Conservation (phyloP, 2,329 filamentous ascomycete genomes). For the Exophiala spinifera region DNA sequence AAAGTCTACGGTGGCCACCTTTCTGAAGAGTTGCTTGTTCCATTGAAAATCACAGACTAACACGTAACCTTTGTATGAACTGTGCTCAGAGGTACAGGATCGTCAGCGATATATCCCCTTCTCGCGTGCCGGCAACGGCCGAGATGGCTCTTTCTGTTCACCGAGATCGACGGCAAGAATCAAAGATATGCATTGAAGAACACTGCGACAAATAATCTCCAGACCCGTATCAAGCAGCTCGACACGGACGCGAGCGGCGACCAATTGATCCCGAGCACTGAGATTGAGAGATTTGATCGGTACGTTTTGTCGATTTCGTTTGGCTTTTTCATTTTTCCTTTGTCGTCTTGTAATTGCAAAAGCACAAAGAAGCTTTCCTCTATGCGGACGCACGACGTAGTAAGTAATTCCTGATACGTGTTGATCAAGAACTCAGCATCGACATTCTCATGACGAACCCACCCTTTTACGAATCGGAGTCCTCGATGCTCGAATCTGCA, state of each 20-base stretch:
- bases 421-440: constrained; percentile 44
- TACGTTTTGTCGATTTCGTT: no score
- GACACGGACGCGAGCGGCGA: constrained; percentile 45
- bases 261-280: constrained; percentile 57
- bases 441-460: constrained; percentile 94
- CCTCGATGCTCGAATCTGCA: constrained; percentile 66
- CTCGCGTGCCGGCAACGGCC: constrained; percentile 68
- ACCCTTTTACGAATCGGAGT: constrained; percentile 78
- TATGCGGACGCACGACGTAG: no score
- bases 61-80: no score
- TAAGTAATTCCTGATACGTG: no score
- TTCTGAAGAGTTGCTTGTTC: no score
- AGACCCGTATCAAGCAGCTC: constrained; percentile 63
- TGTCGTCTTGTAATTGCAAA: no score
- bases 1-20: no score
- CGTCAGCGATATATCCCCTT: constrained; percentile 87
- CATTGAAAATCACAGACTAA: no score
- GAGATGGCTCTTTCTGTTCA: constrained; percentile 70
- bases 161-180: constrained; percentile 75
- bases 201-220: constrained; percentile 62
- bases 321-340: no score
- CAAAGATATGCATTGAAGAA: constrained; percentile 66
- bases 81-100: constrained; percentile 77
- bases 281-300: constrained; percentile 37
- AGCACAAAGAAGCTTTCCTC: no score